Conservation (phyloP, 371 early-diverging fungal genomes). For the Mucor mucedo region DNA sequence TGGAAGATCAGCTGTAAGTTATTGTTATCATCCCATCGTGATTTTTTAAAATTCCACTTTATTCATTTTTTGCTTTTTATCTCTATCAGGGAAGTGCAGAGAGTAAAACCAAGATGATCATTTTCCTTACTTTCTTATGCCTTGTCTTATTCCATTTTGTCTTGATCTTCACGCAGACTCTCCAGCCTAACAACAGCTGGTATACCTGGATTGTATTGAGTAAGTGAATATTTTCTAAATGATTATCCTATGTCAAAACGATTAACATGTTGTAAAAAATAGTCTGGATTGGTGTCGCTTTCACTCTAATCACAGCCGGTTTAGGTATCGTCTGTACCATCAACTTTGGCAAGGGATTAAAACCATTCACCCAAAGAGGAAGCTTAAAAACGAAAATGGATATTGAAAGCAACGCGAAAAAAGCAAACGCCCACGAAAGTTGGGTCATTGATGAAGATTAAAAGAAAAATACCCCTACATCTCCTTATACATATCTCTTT, state of each 20-base stretch:
- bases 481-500: background rate
- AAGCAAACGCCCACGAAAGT: constrained; percentile 11
- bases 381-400: constrained; percentile 21
- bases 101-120: constrained; percentile 30
- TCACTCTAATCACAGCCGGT: constrained; percentile 28
- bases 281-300: constrained; percentile 43
- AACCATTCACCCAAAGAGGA: constrained; percentile 24
- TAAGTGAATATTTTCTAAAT: constrained; percentile 12
- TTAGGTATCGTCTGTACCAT: constrained; percentile 47
- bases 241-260: background rate
- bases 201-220: constrained; percentile 41
- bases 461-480: background rate
- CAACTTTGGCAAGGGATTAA: constrained; percentile 50
- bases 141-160: constrained; percentile 33
- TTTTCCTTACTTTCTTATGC: constrained; percentile 29
- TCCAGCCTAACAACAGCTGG: constrained; percentile 38
- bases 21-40: background rate
- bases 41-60: background rate
- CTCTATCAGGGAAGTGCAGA: constrained; percentile 29
- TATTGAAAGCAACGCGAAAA: constrained; percentile 11
- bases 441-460: constrained; percentile 28
- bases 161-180: constrained; percentile 34
- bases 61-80: no score
- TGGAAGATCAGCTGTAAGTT: constrained; percentile 42
- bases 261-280: background rate